Evolutionary conservation across 225 moss, liverwort and hornwort genomes (phyloP), one percentile per base, ranked within the genome.

Genomic region (Asterella californica): DNA sequence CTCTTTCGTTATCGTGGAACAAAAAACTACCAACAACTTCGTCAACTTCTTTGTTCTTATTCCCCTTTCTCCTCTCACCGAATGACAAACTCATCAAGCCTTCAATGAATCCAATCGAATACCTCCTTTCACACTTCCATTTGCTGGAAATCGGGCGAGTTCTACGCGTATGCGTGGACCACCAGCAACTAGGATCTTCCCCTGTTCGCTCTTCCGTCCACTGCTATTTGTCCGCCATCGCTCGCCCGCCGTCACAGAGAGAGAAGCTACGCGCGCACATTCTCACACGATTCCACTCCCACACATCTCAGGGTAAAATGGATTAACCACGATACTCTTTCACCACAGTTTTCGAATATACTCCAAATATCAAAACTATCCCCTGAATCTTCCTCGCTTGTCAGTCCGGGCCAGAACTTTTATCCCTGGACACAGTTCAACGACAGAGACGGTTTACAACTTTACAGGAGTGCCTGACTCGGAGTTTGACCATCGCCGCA

Each of bases 161-260:
- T 47, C n/a, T 25, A 36, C 64, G 32, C 30, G 37, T 9, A 42
- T 24, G 47, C 46, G 71, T 71, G 46, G 71, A 71, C 71, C 25
- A 24, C 71, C 45, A 15, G 71, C 71, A 47, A 25, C 21, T 47
- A 24, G 14, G 25, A 24, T 71, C 45, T 4, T 6, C 71, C 71
- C 24, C 47, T 71, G 71, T 71, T 47, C 18, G 71, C 71, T 71
- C 48, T 47, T 48, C 48, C 21, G 9, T 70, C 71, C 45, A 71
- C 46, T 45, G 25, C 14, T n/a, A 1, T 47, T 48, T 14, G 71
- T 42, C 46, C 38, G 46, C 46, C 71, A 71, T 71, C 25, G 71
- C 45, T 25, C 11, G 22, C 48, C 18, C 45, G n/a, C 61, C 8
- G 27, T 24, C 52, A 10, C 9, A 60, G 59, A 60, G 21, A 42